A percentile compares a stretch with the other conserved stretches of the same genome.
phyloP scores from a whole-genome alignment of 345 rosid genomes.

The Syzygium jambos region DNA sequence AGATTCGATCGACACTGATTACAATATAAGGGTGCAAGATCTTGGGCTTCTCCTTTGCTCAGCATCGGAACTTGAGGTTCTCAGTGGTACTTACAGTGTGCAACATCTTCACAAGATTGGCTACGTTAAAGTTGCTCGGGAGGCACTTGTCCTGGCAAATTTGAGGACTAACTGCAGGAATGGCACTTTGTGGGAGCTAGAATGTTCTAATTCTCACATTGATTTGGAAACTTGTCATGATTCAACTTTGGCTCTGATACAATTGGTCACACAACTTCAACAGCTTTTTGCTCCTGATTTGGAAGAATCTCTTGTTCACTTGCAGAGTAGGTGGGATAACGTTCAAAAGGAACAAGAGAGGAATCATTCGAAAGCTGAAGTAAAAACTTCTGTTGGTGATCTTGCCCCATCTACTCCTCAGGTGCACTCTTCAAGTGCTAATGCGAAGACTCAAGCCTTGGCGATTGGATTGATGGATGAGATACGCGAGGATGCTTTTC shows the following conservation, averaged over 20 bases:
- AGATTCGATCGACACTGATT: slow-evolving; percentile 35
- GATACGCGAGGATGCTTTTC: slow-evolving; percentile 71
- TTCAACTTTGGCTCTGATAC: slow-evolving; percentile 67
- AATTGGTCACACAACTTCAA: slow-evolving; percentile 72
- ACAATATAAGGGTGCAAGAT: slow-evolving; percentile 65
- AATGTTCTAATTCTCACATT: slow-evolving; percentile 61
- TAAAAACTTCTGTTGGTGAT: slow-evolving; percentile 11
- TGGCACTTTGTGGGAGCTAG: slow-evolving; percentile 72
- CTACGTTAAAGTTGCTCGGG: slow-evolving; percentile 73
- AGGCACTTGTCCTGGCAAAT: slow-evolving; percentile 54
- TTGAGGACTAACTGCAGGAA: slow-evolving; percentile 45
- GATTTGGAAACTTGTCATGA: slow-evolving; percentile 78
- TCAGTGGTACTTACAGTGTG: slow-evolving; percentile 43
- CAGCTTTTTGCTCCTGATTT: slow-evolving; percentile 80
- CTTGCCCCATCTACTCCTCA: slow-evolving; percentile 28
- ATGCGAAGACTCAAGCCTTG: slow-evolving; percentile 15
- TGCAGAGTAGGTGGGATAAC: slow-evolving; percentile 80
- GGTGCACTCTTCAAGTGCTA: slow-evolving; percentile 17
- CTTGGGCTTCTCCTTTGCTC: slow-evolving; percentile 78
- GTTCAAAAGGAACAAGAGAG: slow-evolving; percentile 41
- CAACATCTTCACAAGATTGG: slow-evolving; percentile 58
- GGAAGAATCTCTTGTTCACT: slow-evolving; percentile 79
- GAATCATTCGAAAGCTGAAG: slow-evolving; percentile 27
- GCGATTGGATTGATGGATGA: slow-evolving; percentile 62
- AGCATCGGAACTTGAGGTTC: slow-evolving; percentile 34